phyloP scores from a whole-genome alignment of 2,329 filamentous ascomycete species.

The Pseudocercospora cruenta region DNA sequence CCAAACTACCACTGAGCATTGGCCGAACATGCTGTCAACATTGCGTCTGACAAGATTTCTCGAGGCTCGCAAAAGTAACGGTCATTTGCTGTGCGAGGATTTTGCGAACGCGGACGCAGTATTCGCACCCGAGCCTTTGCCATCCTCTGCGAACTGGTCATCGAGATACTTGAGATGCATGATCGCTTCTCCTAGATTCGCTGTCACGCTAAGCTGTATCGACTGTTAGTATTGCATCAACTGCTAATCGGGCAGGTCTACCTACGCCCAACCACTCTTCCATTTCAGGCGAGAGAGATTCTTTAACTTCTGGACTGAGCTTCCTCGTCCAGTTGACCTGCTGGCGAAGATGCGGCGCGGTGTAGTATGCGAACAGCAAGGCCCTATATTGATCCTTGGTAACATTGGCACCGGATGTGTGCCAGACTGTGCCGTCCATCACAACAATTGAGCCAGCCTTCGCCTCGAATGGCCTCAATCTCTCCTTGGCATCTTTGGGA shows the following conservation, averaged over 20 bases:
- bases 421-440: constrained; percentile 23
- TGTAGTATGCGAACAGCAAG: constrained; percentile 21
- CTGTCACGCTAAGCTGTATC: neutral
- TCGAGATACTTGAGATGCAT: constrained; percentile 9
- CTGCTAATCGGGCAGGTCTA: neutral
- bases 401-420: constrained; percentile 19
- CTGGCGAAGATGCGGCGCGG: constrained; percentile 10
- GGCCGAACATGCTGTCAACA: neutral
- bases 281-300: constrained; percentile 15
- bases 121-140: neutral
- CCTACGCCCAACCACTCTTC: constrained; percentile 4
- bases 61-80: neutral
- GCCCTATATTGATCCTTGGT: constrained; percentile 17
- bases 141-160: constrained; percentile 5
- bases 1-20: neutral
- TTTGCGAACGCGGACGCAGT: constrained; percentile 9
- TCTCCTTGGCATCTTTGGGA: constrained; percentile 10
- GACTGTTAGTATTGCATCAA: neutral
- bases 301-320: constrained; percentile 13
- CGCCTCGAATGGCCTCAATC: constrained; percentile 17
- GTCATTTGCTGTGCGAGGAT: constrained; percentile 8
- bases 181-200: constrained; percentile 3
- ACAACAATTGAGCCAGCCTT: constrained; percentile 20
- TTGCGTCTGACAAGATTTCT: neutral
- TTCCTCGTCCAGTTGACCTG: constrained; percentile 23